These are phyloP conservation scores for Apophysomyces ossiformis DNA, from an alignment of 371 early-diverging fungal genomes.

Conservation along the genomic window DNA sequence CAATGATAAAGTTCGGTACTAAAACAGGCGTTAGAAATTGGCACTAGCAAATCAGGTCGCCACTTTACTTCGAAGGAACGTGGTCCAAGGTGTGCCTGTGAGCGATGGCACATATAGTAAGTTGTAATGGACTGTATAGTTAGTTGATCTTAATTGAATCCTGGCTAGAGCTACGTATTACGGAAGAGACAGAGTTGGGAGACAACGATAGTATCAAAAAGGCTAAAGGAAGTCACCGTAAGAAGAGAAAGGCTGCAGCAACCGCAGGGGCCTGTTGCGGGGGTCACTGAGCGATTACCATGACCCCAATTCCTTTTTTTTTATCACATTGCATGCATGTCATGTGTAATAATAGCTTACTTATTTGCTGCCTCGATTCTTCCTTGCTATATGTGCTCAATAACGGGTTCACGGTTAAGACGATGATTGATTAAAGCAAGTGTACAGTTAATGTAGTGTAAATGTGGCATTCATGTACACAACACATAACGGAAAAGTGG, in stretches of 20 bases:
- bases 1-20: not conserved
- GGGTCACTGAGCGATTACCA: constrained; percentile 17
- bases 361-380: too few species aligned
- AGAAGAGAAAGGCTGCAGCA: constrained; percentile 23
- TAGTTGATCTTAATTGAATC: not conserved
- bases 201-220: constrained; percentile 53
- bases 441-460: too few species aligned
- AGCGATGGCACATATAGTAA: constrained; percentile 40
- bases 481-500: too few species aligned
- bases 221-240: constrained; percentile 43
- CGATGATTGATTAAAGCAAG: too few species aligned
- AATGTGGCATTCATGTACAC: too few species aligned
- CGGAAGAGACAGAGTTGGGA: constrained; percentile 50
- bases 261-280: constrained; percentile 24
- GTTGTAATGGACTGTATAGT: not conserved
- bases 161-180: constrained; percentile 43
- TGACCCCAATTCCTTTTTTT: not conserved
- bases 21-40: constrained; percentile 35
- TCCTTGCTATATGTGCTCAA: too few species aligned
- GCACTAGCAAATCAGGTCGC: constrained; percentile 44
- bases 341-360: too few species aligned
- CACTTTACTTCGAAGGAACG: constrained; percentile 41
- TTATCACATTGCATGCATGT: too few species aligned
- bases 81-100: constrained; percentile 44
- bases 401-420: too few species aligned